phyloP scores from a whole-genome alignment of 352 stramenopile genomes.

The Pythium chondricola region DNA sequence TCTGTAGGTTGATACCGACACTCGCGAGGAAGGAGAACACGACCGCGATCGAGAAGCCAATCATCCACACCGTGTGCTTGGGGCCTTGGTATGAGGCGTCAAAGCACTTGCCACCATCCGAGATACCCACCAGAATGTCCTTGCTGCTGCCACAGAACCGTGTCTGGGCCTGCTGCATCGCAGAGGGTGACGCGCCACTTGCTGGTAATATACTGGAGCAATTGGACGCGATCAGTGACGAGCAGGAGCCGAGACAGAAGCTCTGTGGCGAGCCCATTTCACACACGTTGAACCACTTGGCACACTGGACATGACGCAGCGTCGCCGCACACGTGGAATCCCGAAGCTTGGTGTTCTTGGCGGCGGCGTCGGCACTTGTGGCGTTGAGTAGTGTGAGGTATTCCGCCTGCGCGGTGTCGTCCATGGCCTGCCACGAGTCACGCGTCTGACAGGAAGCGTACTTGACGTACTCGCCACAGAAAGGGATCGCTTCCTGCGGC shows the following conservation, averaged over 20 bases:
- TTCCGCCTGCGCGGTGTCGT: conserved; percentile 26
- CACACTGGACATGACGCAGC: conserved; percentile 43
- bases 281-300: conserved; percentile 61
- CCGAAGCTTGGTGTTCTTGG: background rate
- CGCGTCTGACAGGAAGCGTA: conserved; percentile 53
- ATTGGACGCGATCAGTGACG: conserved; percentile 28
- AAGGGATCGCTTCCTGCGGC: conserved; percentile 29
- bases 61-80: conserved; percentile 61
- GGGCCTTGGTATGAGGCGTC: conserved; percentile 53
- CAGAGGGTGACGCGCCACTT: background rate
- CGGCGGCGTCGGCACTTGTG: conserved; percentile 1
- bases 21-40: conserved; percentile 80
- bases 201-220: conserved; percentile 24
- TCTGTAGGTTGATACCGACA: conserved; percentile 83
- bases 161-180: conserved; percentile 9
- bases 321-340: conserved; percentile 22
- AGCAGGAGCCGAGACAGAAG: conserved; percentile 49
- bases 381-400: conserved; percentile 30
- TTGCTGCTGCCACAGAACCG: conserved; percentile 29
- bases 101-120: conserved; percentile 66
- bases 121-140: conserved; percentile 19
- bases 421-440: conserved; percentile 48
- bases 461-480: conserved; percentile 39
- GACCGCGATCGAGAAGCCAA: conserved; percentile 72
- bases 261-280: conserved; percentile 55